phyloP scores from a whole-genome alignment of 306 rosid genomes.

The Dalbergia cultrata region DNA sequence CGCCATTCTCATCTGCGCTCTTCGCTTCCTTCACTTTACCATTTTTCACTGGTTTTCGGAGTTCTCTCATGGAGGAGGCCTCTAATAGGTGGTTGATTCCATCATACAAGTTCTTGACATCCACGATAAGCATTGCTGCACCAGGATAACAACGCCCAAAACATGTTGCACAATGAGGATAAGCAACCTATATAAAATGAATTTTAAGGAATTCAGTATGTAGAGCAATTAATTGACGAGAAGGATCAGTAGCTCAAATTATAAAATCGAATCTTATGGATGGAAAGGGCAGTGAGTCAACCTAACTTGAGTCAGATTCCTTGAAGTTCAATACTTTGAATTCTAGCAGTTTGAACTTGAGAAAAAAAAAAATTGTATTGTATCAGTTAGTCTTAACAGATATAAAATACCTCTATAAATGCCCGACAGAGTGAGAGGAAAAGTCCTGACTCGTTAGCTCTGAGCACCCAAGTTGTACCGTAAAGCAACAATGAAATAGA shows the following conservation, averaged over 20 bases:
- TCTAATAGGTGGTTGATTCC: constrained; percentile 79
- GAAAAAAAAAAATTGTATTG: too few species aligned
- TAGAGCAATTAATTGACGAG: constrained; percentile 10
- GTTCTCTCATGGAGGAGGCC: constrained; percentile 77
- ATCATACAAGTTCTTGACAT: constrained; percentile 71
- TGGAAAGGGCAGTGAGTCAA: too few species aligned
- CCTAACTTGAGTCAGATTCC: background rate
- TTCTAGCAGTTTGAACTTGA: background rate
- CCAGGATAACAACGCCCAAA: constrained; percentile 97
- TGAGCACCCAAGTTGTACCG: constrained; percentile 83
- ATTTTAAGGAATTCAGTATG: constrained; percentile 34
- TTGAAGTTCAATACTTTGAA: too few species aligned
- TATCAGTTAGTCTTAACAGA: background rate
- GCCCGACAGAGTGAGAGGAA: constrained; percentile 95
- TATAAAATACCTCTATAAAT: constrained; percentile 74
- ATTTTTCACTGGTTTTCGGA: constrained; percentile 63
- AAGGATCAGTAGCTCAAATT: constrained; percentile 29
- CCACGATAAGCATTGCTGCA: constrained; percentile 74
- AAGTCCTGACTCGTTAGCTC: constrained; percentile 89
- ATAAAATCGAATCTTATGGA: background rate
- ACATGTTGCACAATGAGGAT: constrained; percentile 89
- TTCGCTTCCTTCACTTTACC: constrained; percentile 50
- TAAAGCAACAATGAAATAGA: constrained; percentile 86
- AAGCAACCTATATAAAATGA: constrained; percentile 68
- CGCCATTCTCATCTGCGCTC: constrained; percentile 65